Evolutionary conservation across 768 basidiomycete species (phyloP).

Genomic region (Boletus rubropictus): DNA sequence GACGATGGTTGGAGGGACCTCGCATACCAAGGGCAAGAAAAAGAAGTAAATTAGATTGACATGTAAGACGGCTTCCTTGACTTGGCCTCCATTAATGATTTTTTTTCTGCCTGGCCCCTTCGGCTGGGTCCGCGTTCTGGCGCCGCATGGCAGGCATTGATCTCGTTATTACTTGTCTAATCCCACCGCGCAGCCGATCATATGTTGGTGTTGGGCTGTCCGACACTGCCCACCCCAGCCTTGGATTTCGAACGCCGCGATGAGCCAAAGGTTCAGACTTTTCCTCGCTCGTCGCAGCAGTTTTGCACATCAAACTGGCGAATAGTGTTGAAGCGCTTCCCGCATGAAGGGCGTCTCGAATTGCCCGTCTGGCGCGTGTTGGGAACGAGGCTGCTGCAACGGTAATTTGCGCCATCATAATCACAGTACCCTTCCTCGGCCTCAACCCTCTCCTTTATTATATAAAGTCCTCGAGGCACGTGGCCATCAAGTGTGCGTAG

Average conservation of each 20-base stretch:
- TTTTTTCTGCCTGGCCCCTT: constrained; percentile 13
- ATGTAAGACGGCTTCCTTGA: constrained; percentile 17
- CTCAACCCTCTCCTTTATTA: constrained; percentile 18
- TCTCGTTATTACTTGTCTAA: constrained; percentile 23
- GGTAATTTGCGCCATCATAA: constrained; percentile 21
- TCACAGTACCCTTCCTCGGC: constrained; percentile 22
- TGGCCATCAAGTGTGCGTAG: constrained; percentile 11
- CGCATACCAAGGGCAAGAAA: constrained; percentile 56
- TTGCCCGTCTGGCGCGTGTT: constrained; percentile 24
- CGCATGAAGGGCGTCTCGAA: constrained; percentile 12
- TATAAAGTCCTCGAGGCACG: constrained; percentile 13
- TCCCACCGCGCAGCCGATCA: constrained; percentile 19
- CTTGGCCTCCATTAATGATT: constrained; percentile 22
- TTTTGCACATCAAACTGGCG: background rate
- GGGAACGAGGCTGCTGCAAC: constrained; percentile 24
- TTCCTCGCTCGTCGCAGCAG: constrained; percentile 1
- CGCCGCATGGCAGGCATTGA: constrained; percentile 15
- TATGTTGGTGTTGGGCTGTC: background rate
- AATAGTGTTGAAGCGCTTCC: constrained; percentile 1
- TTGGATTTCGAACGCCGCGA: constrained; percentile 3
- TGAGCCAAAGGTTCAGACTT: background rate
- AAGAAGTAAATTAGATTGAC: constrained; percentile 46
- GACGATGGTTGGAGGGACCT: constrained; percentile 32
- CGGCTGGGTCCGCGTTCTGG: constrained; percentile 16
- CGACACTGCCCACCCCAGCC: background rate